Conservation (phyloP, 352 stramenopile genomes). For the Phytophthora melonis region DNA sequence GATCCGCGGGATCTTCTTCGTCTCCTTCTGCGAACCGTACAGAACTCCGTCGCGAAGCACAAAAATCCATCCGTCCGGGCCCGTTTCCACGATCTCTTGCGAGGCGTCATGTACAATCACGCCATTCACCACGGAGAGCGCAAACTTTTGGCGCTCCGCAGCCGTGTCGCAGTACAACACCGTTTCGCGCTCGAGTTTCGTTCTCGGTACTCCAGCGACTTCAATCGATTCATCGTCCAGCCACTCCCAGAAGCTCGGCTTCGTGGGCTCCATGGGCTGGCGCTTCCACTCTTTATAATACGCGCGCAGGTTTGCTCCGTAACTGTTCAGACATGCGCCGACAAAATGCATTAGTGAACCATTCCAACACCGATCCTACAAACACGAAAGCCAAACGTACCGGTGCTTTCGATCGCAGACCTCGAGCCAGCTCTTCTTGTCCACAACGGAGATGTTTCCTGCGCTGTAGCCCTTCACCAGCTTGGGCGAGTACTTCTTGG, state of each 20-base stretch:
- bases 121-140: slow-evolving; percentile 76
- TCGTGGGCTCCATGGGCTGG: slow-evolving; percentile 68
- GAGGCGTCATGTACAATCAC: slow-evolving; percentile 67
- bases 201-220: slow-evolving; percentile 89
- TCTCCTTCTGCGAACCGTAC: slow-evolving; percentile 96
- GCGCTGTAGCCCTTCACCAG: slow-evolving; percentile 90
- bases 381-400: slow-evolving; percentile 41
- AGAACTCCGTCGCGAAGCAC: slow-evolving; percentile 95
- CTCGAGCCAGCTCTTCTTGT: slow-evolving; percentile 92
- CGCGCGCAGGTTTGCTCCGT: slow-evolving; percentile 96
- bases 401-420: slow-evolving; percentile 89
- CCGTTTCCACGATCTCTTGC: slow-evolving; percentile 90
- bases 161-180: slow-evolving; percentile 95
- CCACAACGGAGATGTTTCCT: slow-evolving; percentile 92
- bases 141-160: slow-evolving; percentile 92
- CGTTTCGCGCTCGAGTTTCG: slow-evolving; percentile 95
- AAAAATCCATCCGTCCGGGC: slow-evolving; percentile 97
- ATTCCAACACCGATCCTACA: slow-evolving; percentile 3
- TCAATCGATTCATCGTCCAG: slow-evolving; percentile 88
- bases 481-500: slow-evolving; percentile 91
- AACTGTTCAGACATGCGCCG: slow-evolving; percentile 58
- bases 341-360: slow-evolving; percentile 1
- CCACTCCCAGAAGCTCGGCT: slow-evolving; percentile 91
- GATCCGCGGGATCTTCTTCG: slow-evolving; percentile 93
- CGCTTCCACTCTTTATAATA: slow-evolving; percentile 98